phyloP scores from a whole-genome alignment of 1,284 basidiomycete genomes.

The Rhodotorula glutinis region DNA sequence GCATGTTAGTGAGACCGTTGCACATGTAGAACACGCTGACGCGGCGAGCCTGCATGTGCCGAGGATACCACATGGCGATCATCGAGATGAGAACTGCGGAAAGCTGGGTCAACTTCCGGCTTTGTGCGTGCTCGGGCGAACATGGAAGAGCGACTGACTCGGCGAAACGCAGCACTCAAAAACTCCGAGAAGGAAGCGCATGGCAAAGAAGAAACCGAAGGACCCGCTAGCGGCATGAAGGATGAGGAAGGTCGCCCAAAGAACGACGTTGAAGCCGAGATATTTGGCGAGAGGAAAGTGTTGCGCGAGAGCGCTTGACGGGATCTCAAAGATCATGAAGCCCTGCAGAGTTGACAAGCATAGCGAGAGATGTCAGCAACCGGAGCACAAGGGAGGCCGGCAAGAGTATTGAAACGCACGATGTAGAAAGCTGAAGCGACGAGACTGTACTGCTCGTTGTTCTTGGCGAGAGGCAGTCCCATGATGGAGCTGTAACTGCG shows the following conservation, averaged over 20 bases:
- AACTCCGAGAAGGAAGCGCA: conserved; percentile 60
- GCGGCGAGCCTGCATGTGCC: conserved; percentile 62
- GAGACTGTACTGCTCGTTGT: conserved; percentile 59
- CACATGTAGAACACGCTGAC: conserved; percentile 62
- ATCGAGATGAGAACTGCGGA: conserved; percentile 57
- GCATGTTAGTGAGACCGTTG: conserved; percentile 61
- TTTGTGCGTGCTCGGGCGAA: conserved; percentile 56
- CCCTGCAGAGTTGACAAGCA: conserved; percentile 33
- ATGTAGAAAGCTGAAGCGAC: conserved; percentile 62
- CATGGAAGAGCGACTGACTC: conserved; percentile 51
- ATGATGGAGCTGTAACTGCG: conserved; percentile 63
- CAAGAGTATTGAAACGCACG: conserved; percentile 36
- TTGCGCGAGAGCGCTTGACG: conserved; percentile 64
- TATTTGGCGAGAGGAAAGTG: conserved; percentile 60
- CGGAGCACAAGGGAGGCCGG: neutral
- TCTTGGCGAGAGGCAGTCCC: conserved; percentile 45
- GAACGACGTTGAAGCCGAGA: conserved; percentile 58
- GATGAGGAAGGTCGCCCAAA: conserved; percentile 62
- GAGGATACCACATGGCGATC: conserved; percentile 67
- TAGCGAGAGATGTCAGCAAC: no score
- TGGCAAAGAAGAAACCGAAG: conserved; percentile 44
- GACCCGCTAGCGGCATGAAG: conserved; percentile 50
- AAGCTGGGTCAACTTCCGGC: no score
- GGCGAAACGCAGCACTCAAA: conserved; percentile 47
- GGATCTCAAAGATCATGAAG: conserved; percentile 52